Evolutionary conservation across 345 rosid genomes (phyloP).

Genomic region (Eucalyptus cloeziana): DNA sequence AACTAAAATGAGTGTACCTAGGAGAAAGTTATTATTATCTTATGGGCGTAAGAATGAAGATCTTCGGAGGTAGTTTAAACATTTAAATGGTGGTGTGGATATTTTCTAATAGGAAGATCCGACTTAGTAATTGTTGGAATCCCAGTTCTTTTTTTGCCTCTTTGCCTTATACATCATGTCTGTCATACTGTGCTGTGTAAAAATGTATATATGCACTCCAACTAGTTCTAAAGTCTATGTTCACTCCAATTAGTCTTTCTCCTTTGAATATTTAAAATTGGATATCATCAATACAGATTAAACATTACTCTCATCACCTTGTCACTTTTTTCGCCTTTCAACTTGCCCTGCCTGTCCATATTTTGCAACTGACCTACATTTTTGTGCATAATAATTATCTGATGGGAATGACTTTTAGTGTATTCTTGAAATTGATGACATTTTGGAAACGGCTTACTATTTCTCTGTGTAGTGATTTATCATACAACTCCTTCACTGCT

Average conservation of each 20-base stretch:
- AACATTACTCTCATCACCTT: not conserved
- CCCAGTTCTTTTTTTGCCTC: not conserved
- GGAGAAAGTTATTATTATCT: not conserved
- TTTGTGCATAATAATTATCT: not conserved
- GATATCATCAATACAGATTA: not conserved
- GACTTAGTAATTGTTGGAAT: not conserved
- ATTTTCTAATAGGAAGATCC: not conserved
- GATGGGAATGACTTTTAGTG: not conserved
- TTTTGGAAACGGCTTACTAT: not conserved
- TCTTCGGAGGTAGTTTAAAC: not conserved
- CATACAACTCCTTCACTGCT: slow-evolving; percentile 12
- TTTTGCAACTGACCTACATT: not conserved
- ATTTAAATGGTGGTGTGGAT: not conserved
- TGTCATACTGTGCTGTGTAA: not conserved
- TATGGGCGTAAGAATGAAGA: not conserved
- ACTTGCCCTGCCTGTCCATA: not conserved
- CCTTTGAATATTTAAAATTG: not conserved
- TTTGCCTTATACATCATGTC: not conserved
- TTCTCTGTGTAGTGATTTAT: slow-evolving; percentile 14
- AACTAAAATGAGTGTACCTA: not conserved
- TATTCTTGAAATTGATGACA: not conserved
- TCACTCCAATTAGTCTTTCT: not conserved
- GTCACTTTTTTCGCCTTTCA: not conserved
- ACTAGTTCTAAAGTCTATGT: not conserved
- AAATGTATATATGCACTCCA: not conserved